Base-by-base conservation (phyloP, 1,284 basidiomycete species). In the Marasmius fiardii region DNA sequence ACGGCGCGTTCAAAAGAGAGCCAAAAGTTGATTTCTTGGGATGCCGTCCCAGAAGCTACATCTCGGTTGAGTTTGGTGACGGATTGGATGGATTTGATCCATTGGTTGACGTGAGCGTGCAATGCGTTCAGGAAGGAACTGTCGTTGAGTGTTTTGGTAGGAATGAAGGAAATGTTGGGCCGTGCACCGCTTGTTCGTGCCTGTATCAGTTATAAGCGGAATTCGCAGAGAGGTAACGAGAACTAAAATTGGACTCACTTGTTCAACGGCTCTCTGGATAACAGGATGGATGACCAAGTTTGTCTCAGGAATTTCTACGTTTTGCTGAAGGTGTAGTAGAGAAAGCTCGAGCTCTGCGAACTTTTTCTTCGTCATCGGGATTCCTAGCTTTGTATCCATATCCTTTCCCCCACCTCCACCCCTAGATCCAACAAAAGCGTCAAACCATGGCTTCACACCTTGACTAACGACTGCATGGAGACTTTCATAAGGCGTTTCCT, bases 11-110 rank as follows among this genome's bases (percentile, higher is more conserved):
- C 96, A 73, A 98, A 83, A 67, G 90, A 92, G 33, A 98, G 76
- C 96, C 97, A 99, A 67, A 99, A 99, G 73, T 98, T 98, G 77
- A 99, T 93, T 70, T 99, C 96, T 67, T 99, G 97, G 0, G 93
- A 95, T 1, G 97, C 95, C 0, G 95, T 98, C 1, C 96, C 97
- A 1, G 92, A 93, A 1, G 88, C 82, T n/a, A 98, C 95, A 64
- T 98, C 95, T 31, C 96, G 82, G 1, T 84, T 85, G 16, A 99
- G 83, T 68, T 96, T 97, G 16, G 97, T 98, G 56, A 99, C 94
- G 0, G 92, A 87, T 72, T 98, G 96, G 52, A 99, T 96, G 55
- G 95, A 92, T 73, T 98, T 98, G 74, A 99, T 97, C 97, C 96
- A 99, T 18, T 86, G 82, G 70, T 98, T 98, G 64, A 99, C 96